These are phyloP conservation scores for Cryptosporidium bovis DNA, from an alignment of 169 alveolate genomes.

Conservation along the genomic window DNA sequence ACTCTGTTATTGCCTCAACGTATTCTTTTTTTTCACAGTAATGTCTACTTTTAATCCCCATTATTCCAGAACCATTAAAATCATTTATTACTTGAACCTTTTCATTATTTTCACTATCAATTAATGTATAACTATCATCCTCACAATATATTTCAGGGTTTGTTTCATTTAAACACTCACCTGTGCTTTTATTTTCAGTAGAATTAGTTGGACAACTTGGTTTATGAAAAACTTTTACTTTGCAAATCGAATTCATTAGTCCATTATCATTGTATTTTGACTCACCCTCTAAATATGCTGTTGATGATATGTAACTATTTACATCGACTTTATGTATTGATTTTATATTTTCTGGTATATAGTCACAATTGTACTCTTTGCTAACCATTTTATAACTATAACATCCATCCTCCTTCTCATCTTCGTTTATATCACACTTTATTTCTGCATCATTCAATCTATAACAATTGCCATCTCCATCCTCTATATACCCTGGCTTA, in stretches of 20 bases:
- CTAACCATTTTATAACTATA: conserved; percentile 16
- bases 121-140: conserved; percentile 25
- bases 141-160: conserved; percentile 56
- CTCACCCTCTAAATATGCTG: conserved; percentile 50
- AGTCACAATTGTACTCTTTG: conserved; percentile 41
- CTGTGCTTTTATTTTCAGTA: conserved; percentile 3
- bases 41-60: not conserved
- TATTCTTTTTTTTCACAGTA: conserved; percentile 34
- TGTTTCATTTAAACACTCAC: conserved; percentile 2
- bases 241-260: conserved; percentile 23
- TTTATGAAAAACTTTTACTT: conserved; percentile 56
- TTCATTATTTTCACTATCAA: not conserved
- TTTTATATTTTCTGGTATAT: conserved; percentile 25
- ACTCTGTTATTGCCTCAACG: conserved; percentile 44
- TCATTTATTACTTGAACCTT: not conserved
- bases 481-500: conserved; percentile 45
- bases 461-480: conserved; percentile 65
- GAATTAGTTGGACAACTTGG: conserved; percentile 48
- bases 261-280: conserved; percentile 49
- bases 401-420: conserved; percentile 55
- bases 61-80: not conserved
- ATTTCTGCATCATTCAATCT: conserved; percentile 58
- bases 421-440: conserved; percentile 21
- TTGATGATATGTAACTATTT: conserved; percentile 15
- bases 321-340: conserved; percentile 7